Percentiles rank a stretch among this genome's conserved stretches.
phyloP scores from a whole-genome alignment of 2,329 filamentous ascomycete species.

The Alternaria triticimaculans region DNA sequence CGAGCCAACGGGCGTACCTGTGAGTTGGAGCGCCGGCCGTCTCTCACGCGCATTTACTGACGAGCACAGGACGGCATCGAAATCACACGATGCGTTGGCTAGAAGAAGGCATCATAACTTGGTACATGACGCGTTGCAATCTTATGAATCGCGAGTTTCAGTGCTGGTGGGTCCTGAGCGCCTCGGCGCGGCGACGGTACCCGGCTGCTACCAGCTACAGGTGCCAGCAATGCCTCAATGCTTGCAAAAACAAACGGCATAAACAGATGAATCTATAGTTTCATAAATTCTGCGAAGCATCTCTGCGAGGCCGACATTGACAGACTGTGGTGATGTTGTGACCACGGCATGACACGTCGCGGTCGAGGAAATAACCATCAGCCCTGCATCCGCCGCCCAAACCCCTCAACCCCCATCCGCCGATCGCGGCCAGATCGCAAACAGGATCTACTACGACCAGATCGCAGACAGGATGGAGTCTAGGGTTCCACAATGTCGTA shows the following conservation, averaged over 20 bases:
- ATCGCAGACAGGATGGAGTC: slow-evolving; percentile 2
- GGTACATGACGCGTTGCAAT: background rate
- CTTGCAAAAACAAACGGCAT: background rate
- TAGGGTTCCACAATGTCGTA: slow-evolving; percentile 13
- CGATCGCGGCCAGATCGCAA: slow-evolving; percentile 8
- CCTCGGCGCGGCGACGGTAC: background rate
- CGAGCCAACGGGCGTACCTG: slow-evolving; percentile 71
- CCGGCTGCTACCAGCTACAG: background rate
- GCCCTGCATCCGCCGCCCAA: background rate
- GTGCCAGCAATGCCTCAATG: background rate
- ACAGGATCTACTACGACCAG: slow-evolving; percentile 1
- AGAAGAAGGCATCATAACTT: slow-evolving; percentile 10
- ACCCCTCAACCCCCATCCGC: slow-evolving; percentile 1
- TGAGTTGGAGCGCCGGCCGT: slow-evolving; percentile 49
- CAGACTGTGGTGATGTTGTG: slow-evolving; percentile 1
- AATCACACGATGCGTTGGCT: slow-evolving; percentile 62
- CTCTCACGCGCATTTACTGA: slow-evolving; percentile 3
- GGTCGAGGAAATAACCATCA: slow-evolving; percentile 4
- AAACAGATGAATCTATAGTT: background rate
- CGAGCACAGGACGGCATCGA: slow-evolving; percentile 67
- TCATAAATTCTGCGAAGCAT: background rate
- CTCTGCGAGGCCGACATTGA: background rate
- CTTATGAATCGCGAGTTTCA: background rate
- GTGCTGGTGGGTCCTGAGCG: background rate
- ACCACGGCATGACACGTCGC: background rate